Evolutionary conservation across 768 basidiomycete genomes (phyloP).

Genomic region (Ramaria sp.): DNA sequence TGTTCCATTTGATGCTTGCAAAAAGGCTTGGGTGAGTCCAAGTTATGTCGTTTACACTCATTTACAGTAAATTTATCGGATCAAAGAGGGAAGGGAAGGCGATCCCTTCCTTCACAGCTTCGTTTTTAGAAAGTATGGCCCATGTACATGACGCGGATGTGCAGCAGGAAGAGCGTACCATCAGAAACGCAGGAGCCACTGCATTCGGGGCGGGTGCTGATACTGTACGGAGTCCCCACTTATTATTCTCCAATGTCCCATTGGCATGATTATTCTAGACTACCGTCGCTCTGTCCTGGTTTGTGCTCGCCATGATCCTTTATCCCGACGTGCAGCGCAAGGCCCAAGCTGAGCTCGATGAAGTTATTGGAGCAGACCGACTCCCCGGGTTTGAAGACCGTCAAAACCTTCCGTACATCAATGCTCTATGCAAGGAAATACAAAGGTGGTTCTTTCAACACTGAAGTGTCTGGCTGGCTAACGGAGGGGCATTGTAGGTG

Average conservation of each 20-base stretch:
- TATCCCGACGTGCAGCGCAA: conserved; percentile 13
- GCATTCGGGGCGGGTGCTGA: conserved; percentile 34
- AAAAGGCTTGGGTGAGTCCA: conserved; percentile 27
- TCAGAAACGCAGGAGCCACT: conserved; percentile 28
- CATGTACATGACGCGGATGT: conserved; percentile 10
- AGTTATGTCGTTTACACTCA: no score
- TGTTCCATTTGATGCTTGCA: conserved; percentile 29
- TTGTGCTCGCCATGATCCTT: conserved; percentile 13
- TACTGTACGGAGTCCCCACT: conserved; percentile 22
- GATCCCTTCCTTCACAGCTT: background rate
- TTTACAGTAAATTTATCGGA: no score
- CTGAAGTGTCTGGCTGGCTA: no score
- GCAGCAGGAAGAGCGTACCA: conserved; percentile 8
- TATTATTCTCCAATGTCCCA: background rate
- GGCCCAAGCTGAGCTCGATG: conserved; percentile 15
- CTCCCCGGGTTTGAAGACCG: conserved; percentile 3
- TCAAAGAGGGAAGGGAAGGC: background rate
- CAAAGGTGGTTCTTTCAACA: background rate
- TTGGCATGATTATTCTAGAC: conserved; percentile 2
- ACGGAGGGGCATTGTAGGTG: conserved; percentile 6
- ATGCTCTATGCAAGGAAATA: conserved; percentile 8
- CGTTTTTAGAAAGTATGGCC: conserved; percentile 1
- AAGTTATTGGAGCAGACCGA: conserved; percentile 10
- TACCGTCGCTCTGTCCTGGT: conserved; percentile 5
- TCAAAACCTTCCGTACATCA: conserved; percentile 6